These are phyloP conservation scores for Ilex asprella DNA, from an alignment of 257 asterid genomes.

Conservation along the genomic window DNA sequence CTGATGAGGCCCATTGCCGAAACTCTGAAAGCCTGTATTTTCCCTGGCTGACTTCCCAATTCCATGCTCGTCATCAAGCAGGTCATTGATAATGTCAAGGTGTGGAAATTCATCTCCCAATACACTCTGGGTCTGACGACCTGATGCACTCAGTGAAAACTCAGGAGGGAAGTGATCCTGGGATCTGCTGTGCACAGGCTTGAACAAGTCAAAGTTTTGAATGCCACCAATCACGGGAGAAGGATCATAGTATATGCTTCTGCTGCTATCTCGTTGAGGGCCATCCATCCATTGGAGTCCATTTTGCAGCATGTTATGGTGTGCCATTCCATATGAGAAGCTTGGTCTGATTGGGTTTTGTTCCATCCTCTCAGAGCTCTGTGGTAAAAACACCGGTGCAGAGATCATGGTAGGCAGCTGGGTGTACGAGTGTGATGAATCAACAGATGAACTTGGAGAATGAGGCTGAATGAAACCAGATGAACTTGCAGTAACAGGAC, in stretches of 20 bases:
- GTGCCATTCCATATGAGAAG: constrained; percentile 56
- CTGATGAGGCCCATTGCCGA: constrained; percentile 42
- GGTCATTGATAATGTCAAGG: constrained; percentile 72
- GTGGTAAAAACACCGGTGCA: constrained; percentile 39
- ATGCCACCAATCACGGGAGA: constrained; percentile 16
- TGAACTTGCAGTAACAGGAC: constrained; percentile 32
- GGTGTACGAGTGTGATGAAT: constrained; percentile 36
- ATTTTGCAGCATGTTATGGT: constrained; percentile 34
- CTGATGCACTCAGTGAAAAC: constrained; percentile 51
- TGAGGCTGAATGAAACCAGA: constrained; percentile 44
- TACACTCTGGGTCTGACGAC: constrained; percentile 37
- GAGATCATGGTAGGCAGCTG: constrained; percentile 40
- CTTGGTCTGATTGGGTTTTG: constrained; percentile 27
- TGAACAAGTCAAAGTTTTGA: constrained; percentile 35
- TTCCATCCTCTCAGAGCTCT: constrained; percentile 45
- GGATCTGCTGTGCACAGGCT: constrained; percentile 35
- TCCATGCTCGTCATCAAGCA: constrained; percentile 76
- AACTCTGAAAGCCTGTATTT: constrained; percentile 35
- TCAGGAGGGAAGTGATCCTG: constrained; percentile 49
- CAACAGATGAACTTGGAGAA: constrained; percentile 38
- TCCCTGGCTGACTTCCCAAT: constrained; percentile 28
- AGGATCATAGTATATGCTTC: constrained; percentile 18
- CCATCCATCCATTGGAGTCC: constrained; percentile 53
- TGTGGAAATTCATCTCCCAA: constrained; percentile 49
- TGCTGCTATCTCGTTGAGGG: constrained; percentile 38